A percentile compares a stretch with the other conserved stretches of the same genome.
Evolutionary conservation across 1,284 basidiomycete genomes (phyloP).

Genomic region (Cryptococcus depauperatus): DNA sequence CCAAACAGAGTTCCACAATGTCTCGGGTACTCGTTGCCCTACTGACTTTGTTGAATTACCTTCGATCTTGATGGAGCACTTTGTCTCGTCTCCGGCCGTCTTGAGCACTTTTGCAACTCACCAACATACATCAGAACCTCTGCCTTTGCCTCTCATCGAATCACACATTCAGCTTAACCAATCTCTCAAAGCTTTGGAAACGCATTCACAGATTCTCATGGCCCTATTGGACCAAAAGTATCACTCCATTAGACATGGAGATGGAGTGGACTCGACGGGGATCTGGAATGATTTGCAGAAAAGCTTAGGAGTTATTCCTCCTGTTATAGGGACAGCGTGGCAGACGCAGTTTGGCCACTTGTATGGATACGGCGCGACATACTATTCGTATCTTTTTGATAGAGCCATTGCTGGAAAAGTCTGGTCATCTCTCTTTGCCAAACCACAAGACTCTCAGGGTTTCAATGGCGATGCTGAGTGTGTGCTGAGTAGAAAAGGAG

Average conservation of each 20-base stretch:
- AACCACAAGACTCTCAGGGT: too few relatives aligned
- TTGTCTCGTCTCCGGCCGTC: constrained; percentile 75
- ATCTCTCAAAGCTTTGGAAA: constrained; percentile 57
- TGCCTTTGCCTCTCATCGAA: constrained; percentile 56
- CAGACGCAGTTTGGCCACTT: constrained; percentile 94
- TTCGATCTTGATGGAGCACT: constrained; percentile 96
- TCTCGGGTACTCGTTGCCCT: constrained; percentile 94
- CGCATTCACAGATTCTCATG: constrained; percentile 83
- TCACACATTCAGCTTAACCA: constrained; percentile 41
- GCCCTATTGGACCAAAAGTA: constrained; percentile 84
- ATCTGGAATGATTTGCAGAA: constrained; percentile 59
- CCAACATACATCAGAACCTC: constrained; percentile 55
- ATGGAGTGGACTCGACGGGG: constrained; percentile 54
- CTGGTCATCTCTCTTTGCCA: constrained; percentile 68
- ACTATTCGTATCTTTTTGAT: constrained; percentile 96
- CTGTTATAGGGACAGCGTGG: constrained; percentile 74
- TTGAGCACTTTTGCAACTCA: constrained; percentile 66
- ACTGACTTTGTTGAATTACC: constrained; percentile 98
- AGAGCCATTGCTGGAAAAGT: constrained; percentile 87
- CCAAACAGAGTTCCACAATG: constrained; percentile 93
- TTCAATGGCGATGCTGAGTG: constrained; percentile 34
- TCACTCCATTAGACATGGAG: constrained; percentile 53
- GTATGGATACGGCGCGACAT: constrained; percentile 93
- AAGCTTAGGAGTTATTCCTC: constrained; percentile 67
- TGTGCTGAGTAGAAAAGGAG: constrained; percentile 58